Percentiles rank a stretch among this genome's conserved stretches.
Evolutionary conservation across 345 rosid species (phyloP).

Genomic region (Iberis pinnata): DNA sequence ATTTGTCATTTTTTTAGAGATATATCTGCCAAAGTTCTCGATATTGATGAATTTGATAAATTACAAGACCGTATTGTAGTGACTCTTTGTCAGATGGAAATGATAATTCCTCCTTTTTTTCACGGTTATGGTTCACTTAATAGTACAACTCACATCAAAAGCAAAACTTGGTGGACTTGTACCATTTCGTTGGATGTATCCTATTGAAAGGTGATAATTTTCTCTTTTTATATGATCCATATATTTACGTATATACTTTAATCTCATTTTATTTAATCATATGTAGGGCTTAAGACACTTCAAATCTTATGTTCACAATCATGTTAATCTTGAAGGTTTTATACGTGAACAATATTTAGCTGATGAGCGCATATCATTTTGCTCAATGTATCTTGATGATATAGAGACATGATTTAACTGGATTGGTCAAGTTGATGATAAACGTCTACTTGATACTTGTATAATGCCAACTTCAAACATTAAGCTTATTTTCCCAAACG

Average conservation of each 20-base stretch:
- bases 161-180: not conserved
- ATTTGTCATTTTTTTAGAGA: not conserved
- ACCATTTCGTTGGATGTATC: not conserved
- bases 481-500: not conserved
- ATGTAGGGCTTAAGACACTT: not conserved
- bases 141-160: not conserved
- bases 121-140: not conserved
- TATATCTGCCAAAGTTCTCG: not conserved
- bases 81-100: not conserved
- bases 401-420: not conserved
- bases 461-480: not conserved
- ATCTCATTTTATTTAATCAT: no score
- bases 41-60: not conserved
- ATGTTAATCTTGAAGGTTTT: not conserved
- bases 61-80: not conserved
- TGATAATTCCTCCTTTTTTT: not conserved
- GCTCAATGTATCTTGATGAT: slow-evolving; percentile 1
- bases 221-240: no score
- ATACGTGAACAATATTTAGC: not conserved
- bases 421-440: not conserved
- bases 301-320: not conserved
- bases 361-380: not conserved
- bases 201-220: not conserved
- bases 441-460: not conserved
- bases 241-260: no score